Base-by-base conservation (phyloP, 1,284 basidiomycete species). In the Apiotrichum domesticum region DNA sequence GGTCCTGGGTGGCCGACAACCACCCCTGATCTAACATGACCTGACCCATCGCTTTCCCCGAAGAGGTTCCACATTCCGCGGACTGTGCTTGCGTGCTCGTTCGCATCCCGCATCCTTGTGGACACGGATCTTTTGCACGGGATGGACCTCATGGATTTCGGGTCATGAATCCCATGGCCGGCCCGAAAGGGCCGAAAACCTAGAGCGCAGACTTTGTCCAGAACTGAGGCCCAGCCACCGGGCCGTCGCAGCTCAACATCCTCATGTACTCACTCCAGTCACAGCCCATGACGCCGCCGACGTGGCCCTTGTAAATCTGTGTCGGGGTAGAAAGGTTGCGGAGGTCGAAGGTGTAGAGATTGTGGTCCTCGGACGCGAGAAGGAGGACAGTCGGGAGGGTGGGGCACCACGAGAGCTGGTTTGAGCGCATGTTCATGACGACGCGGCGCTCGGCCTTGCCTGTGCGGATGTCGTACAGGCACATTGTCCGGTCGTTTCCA, bases 331-430 rank as follows among this genome's bases (percentile, higher is more conserved):
- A 79, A 50, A 99, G 81, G 58, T 89, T 85, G 46, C 95, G 85
- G 61, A 98, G 89, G 71, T 99, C 96, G 74, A 96, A 99, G 0
- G 96, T 98, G 77, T 98, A 98, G 43, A 98, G 80, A 69, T 98
- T 97, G 79, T 98, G 94, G 73, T 98, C 96, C 79, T 98, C 96
- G 1, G 92, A 96, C 11, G 90, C 96, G 13, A 98, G 83, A 3
- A 98, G 84, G 41, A 98, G 79, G 3, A 87, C 83, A 0, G 94
- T 97, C 1, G 96, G 95, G 72, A 95, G 87, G 0, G 91, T 92
- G 0, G 96, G 95, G 51, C 91, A 97, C 92, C 94, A 99, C 21
- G 90, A 83, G 4, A 98, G 81, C 40, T 88, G 83, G 67, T 98
- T 98, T 67, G 85, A 85, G 64, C 83, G 84, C 85, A 93, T 90